Conservation (phyloP, 1,284 basidiomycete species). For the Naganishia sp. region DNA sequence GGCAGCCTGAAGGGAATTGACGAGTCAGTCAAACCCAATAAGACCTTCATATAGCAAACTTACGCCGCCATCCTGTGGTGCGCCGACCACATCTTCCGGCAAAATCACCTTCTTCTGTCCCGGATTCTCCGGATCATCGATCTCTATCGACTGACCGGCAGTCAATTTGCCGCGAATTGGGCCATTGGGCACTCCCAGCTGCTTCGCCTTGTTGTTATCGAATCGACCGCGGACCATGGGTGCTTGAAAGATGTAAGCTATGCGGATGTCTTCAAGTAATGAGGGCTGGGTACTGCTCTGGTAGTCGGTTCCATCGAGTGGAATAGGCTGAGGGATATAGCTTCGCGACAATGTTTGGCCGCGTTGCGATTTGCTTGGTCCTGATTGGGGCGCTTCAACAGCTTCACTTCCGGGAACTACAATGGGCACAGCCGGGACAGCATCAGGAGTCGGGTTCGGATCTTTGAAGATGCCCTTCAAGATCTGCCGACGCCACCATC, state of each 20-base stretch:
- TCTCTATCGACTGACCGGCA: constrained; percentile 53
- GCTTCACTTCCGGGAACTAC: neutral
- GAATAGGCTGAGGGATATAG: constrained; percentile 25
- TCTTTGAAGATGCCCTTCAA: constrained; percentile 36
- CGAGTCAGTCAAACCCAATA: neutral
- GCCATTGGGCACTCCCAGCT: constrained; percentile 68
- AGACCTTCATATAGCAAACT: constrained; percentile 30
- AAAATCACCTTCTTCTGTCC: constrained; percentile 59
- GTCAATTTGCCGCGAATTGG: constrained; percentile 55
- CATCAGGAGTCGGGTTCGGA: constrained; percentile 12
- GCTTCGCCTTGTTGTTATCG: constrained; percentile 66
- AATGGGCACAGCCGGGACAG: neutral
- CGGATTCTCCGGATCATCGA: constrained; percentile 55
- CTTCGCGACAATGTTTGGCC: constrained; percentile 3
- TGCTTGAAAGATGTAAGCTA: constrained; percentile 71
- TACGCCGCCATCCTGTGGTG: constrained; percentile 49
- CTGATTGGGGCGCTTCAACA: neutral
- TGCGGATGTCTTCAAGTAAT: constrained; percentile 38
- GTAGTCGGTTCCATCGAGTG: constrained; percentile 18
- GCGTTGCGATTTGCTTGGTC: constrained; percentile 43
- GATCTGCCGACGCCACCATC: constrained; percentile 38
- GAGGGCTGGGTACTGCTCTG: constrained; percentile 14
- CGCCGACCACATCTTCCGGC: constrained; percentile 53
- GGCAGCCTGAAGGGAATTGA: no score
- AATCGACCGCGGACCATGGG: constrained; percentile 84